phyloP scores from a whole-genome alignment of 208 protist genomes.

The Trypanosomatidae sp. region DNA sequence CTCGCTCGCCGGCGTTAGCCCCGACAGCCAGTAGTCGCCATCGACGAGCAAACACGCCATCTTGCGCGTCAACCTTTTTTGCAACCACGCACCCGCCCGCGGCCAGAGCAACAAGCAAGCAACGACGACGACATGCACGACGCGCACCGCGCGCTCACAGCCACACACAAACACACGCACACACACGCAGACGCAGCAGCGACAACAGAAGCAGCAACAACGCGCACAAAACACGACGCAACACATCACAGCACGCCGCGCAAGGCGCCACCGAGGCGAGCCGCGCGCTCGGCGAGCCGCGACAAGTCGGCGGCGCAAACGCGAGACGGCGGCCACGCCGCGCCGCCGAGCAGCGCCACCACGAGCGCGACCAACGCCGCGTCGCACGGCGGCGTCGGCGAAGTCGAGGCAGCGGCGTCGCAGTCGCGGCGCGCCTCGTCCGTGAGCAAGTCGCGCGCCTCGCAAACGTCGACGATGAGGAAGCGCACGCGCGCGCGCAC shows the following conservation, averaged over 20 bases:
- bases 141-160: no score
- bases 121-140: no score
- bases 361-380: conserved; percentile 9
- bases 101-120: no score
- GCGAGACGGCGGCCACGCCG: conserved; percentile 7
- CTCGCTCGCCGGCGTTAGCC: conserved; percentile 34
- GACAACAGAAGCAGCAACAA: no score
- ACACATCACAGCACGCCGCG: no score
- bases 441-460: conserved; percentile 8
- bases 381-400: conserved; percentile 2
- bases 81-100: no score
- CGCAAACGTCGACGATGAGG: conserved; percentile 10
- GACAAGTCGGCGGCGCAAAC: background rate
- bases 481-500: conserved; percentile 9
- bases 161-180: no score
- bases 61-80: no score
- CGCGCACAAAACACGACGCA: no score
- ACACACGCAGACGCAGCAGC: no score
- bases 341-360: conserved; percentile 5
- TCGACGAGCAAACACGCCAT: conserved; percentile 57
- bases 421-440: conserved; percentile 3
- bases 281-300: background rate
- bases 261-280: no score
- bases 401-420: background rate
- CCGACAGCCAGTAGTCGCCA: conserved; percentile 65